Evolutionary conservation across 2,329 filamentous ascomycete species (phyloP).

Genomic region (Endocalyx cinctus): DNA sequence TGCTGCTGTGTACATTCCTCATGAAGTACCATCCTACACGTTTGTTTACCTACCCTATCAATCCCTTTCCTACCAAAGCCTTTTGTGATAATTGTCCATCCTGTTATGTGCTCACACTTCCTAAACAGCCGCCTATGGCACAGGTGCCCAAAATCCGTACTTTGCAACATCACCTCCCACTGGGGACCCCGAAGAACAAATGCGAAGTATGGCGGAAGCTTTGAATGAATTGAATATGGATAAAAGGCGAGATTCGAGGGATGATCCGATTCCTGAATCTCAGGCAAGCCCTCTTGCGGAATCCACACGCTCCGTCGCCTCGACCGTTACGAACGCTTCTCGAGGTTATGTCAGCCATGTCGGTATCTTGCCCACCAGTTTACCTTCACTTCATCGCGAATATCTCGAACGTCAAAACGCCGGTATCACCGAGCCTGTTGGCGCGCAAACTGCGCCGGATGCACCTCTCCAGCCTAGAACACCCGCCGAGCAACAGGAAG

Average conservation of each 20-base stretch:
- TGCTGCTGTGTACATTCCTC: not conserved
- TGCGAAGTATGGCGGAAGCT: slow-evolving; percentile 54
- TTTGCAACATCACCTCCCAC: slow-evolving; percentile 42
- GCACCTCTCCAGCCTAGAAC: slow-evolving; percentile 49
- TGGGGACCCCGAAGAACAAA: slow-evolving; percentile 42
- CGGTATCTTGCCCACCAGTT: slow-evolving; percentile 82
- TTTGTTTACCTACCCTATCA: not conserved
- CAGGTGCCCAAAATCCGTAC: slow-evolving; percentile 37
- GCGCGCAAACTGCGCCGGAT: slow-evolving; percentile 42
- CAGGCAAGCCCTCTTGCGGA: slow-evolving; percentile 48
- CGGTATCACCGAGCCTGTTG: slow-evolving; percentile 41
- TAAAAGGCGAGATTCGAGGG: slow-evolving; percentile 8
- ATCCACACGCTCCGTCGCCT: slow-evolving; percentile 50
- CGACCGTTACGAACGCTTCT: slow-evolving; percentile 41
- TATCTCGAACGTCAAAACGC: slow-evolving; percentile 72
- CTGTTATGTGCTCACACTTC: no score
- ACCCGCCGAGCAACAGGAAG: slow-evolving; percentile 76
- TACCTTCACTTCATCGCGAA: slow-evolving; percentile 86
- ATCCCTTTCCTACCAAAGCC: slow-evolving; percentile 10
- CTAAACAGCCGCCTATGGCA: slow-evolving; percentile 47
- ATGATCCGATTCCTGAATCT: slow-evolving; percentile 22
- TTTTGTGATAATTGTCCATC: no score
- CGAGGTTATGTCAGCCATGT: slow-evolving; percentile 75
- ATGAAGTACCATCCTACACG: not conserved
- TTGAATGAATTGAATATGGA: slow-evolving; percentile 29